These are phyloP conservation scores for Boletus coccyginus DNA, from an alignment of 768 basidiomycete species.

Conservation along the genomic window DNA sequence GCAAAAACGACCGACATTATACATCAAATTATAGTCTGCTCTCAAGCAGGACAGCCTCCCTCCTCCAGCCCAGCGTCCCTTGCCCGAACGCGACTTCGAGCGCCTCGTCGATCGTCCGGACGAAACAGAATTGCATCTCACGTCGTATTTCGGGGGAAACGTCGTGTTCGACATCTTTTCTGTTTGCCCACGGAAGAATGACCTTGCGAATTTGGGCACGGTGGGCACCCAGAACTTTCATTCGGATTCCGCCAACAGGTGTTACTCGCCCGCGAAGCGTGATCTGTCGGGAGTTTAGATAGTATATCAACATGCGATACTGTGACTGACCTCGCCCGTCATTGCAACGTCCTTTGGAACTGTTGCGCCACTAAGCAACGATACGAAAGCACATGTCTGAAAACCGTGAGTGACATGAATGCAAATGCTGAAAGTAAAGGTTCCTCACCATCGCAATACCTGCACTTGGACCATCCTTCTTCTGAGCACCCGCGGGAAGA, in stretches of 20 bases:
- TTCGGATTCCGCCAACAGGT: slow-evolving; percentile 88
- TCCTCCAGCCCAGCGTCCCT: slow-evolving; percentile 63
- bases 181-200: slow-evolving; percentile 80
- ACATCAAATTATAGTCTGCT: slow-evolving; percentile 42
- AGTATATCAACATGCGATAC: background rate
- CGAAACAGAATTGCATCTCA: slow-evolving; percentile 81
- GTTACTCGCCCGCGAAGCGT: slow-evolving; percentile 81
- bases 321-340: slow-evolving; percentile 74
- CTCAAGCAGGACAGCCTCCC: slow-evolving; percentile 48
- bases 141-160: slow-evolving; percentile 68
- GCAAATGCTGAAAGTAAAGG: background rate
- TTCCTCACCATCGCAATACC: slow-evolving; percentile 78
- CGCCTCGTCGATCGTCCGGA: slow-evolving; percentile 74
- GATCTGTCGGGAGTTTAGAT: slow-evolving; percentile 42
- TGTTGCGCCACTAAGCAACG: slow-evolving; percentile 72
- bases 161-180: slow-evolving; percentile 86
- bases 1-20: background rate
- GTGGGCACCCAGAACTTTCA: slow-evolving; percentile 88
- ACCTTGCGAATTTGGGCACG: slow-evolving; percentile 81
- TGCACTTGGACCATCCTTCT: slow-evolving; percentile 92
- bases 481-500: slow-evolving; percentile 85
- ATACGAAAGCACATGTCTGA: slow-evolving; percentile 82
- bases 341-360: slow-evolving; percentile 76
- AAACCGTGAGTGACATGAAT: slow-evolving; percentile 1
- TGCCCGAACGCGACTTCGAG: slow-evolving; percentile 82